A percentile compares a stretch with the other conserved stretches of the same genome.
These are phyloP conservation scores for Xylariaceae sp. DNA, from an alignment of 2,329 filamentous ascomycete genomes.

Conservation along the genomic window DNA sequence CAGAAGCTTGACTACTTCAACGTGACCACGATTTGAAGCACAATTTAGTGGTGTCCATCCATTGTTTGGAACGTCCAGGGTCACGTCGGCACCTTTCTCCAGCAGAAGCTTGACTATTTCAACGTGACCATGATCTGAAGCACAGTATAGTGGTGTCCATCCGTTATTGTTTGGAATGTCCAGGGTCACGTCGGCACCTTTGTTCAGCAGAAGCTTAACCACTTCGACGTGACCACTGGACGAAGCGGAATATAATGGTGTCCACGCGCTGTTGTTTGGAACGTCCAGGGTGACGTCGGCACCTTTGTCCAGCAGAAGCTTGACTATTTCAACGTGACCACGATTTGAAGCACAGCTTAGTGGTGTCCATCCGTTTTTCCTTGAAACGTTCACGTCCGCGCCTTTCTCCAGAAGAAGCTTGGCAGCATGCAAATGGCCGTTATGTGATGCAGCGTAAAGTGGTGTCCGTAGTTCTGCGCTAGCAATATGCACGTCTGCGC, in stretches of 20 bases:
- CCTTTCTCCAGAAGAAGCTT: background rate
- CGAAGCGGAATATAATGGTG: background rate
- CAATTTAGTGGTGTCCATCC: background rate
- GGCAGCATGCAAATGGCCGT: background rate
- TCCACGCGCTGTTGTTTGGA: background rate
- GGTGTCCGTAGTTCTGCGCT: background rate
- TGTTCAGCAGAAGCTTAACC: too few species aligned
- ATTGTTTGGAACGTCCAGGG: background rate
- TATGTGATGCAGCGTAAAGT: background rate
- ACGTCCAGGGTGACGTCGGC: background rate
- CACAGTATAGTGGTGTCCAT: background rate
- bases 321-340: background rate
- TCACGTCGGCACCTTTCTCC: background rate
- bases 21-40: background rate
- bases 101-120: conserved; percentile 1
- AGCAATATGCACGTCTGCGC: background rate
- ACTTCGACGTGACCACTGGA: background rate
- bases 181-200: too few species aligned
- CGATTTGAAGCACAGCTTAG: background rate
- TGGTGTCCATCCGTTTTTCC: background rate
- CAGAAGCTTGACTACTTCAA: background rate
- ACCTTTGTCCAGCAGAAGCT: conserved; percentile 1
- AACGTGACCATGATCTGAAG: background rate
- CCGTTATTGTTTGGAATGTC: too few species aligned
- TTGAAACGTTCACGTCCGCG: background rate